Evolutionary conservation across 352 stramenopile species (phyloP).

Genomic region (Phytopythium montanum): DNA sequence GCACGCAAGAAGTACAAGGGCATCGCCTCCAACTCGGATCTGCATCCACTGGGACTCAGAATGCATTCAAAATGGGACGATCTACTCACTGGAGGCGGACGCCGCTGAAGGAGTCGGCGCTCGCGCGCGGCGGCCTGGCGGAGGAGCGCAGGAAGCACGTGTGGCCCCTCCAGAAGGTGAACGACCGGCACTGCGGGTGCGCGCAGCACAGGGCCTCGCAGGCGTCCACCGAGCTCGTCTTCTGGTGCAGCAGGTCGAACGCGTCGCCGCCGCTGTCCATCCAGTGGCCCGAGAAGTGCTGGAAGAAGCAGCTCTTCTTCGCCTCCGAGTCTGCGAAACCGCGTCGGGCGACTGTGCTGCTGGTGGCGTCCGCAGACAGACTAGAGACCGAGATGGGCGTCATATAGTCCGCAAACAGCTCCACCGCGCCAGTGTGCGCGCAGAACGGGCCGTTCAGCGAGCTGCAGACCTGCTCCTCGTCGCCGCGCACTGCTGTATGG

Average conservation of each 20-base stretch:
- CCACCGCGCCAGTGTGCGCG: constrained; percentile 24
- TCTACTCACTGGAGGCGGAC: constrained; percentile 35
- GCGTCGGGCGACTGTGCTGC: not conserved
- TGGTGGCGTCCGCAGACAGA: constrained; percentile 2
- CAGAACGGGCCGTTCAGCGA: constrained; percentile 71
- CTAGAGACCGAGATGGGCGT: constrained; percentile 40
- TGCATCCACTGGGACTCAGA: not conserved
- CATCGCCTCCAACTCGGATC: not conserved
- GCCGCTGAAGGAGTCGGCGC: constrained; percentile 59
- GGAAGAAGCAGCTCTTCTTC: constrained; percentile 60
- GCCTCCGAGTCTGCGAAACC: not conserved
- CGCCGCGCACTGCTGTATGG: not conserved
- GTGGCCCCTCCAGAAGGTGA: constrained; percentile 62
- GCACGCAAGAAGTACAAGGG: constrained; percentile 6
- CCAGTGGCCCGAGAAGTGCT: constrained; percentile 55
- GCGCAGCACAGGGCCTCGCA: constrained; percentile 65
- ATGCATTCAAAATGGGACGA: too few species aligned
- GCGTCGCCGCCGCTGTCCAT: constrained; percentile 62
- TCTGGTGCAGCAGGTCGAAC: constrained; percentile 60
- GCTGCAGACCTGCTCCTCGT: constrained; percentile 34
- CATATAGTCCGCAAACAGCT: constrained; percentile 51
- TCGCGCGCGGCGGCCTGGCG: constrained; percentile 31
- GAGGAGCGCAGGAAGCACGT: constrained; percentile 67
- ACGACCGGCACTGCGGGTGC: constrained; percentile 54
- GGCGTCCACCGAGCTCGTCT: constrained; percentile 50